Conservation (phyloP, 495 filamentous ascomycete genomes). For the Terfezia claveryi region DNA sequence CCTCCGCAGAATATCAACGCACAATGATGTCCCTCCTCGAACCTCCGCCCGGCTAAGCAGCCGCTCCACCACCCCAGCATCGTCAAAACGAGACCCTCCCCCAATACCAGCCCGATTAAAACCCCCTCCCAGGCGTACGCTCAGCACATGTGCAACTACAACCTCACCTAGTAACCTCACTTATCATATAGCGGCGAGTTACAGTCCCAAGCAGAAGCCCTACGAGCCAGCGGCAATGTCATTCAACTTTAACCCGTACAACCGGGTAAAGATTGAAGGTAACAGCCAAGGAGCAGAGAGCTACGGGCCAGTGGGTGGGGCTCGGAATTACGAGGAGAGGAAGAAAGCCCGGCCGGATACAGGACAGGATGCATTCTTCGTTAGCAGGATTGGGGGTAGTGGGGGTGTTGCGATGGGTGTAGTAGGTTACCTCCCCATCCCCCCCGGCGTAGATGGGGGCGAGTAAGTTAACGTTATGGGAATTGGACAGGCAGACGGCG, state of each 20-base stretch:
- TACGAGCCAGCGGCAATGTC: constrained; percentile 49
- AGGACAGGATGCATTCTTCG: constrained; percentile 93
- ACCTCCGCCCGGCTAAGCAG: too few relatives aligned
- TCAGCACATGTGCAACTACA: background rate
- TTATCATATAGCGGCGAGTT: constrained; percentile 46
- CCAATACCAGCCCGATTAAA: too few relatives aligned
- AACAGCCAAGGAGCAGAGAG: too few relatives aligned
- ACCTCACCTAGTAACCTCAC: constrained; percentile 22
- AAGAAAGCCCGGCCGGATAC: constrained; percentile 45
- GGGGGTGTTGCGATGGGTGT: constrained; percentile 55
- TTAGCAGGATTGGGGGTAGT: constrained; percentile 43
- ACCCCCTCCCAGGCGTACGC: too few relatives aligned
- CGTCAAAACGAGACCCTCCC: too few relatives aligned
- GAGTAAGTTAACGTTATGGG: too few relatives aligned
- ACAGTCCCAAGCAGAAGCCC: constrained; percentile 52
- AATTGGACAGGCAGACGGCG: constrained; percentile 42
- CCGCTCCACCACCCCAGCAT: too few relatives aligned
- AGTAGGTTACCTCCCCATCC: constrained; percentile 11
- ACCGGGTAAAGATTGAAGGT: constrained; percentile 20
- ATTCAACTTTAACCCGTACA: constrained; percentile 53
- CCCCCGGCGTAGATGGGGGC: too few relatives aligned
- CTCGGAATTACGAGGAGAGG: constrained; percentile 3
- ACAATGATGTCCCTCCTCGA: too few relatives aligned
- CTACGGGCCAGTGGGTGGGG: constrained; percentile 24
- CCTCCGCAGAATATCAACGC: too few relatives aligned